Evolutionary conservation across 108 stramenopile species (phyloP), one percentile per base, ranked within the genome.

Genomic region (Nitzschia palea): DNA sequence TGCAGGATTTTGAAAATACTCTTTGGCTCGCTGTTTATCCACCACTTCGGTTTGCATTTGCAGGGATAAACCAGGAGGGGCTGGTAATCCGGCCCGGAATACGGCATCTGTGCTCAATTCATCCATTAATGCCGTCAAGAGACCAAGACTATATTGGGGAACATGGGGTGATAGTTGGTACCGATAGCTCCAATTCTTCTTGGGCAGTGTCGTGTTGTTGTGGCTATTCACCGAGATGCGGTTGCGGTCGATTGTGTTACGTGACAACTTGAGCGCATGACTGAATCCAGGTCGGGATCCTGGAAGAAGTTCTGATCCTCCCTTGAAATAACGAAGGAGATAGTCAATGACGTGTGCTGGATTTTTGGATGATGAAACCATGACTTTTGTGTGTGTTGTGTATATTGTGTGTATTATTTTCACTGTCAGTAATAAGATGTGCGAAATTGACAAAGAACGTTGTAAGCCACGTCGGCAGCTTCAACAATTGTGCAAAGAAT

Each of bases 21-120:
- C n/a, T 20, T 4, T n/a, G 15, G 47, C 47, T 18, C 22, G 15
- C 18, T 18, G 18, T 14, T 56, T 34, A 28, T 42, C 15, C 1
- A 55, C 27, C 35, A 67, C 2, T 67, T 67, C 65, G 8, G 53
- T 67, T 20, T 67, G 53, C 65, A 67, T 67, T 9, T 67, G 65
- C 12, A 67, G 37, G 17, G 52, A 54, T 10, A 67, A 10, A 20
- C 65, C 65, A 2, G 65, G 65, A 14, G 52, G 36, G 17, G 52
- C 36, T 0, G 65, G 65, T 2, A 30, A 28, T 18, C 65, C 65
- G 10, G 27, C 51, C 25, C 25, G 44, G 23, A 55, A 67, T 1
- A 31, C 36, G 26, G 65, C 65, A 52, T 61, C 42, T 2, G 69
- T 57, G 40, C 51, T 61, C 12, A 59, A 15, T 28, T 70, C 69